These are phyloP conservation scores for Piloderma croceum DNA, from an alignment of 768 basidiomycete genomes.

Conservation along the genomic window DNA sequence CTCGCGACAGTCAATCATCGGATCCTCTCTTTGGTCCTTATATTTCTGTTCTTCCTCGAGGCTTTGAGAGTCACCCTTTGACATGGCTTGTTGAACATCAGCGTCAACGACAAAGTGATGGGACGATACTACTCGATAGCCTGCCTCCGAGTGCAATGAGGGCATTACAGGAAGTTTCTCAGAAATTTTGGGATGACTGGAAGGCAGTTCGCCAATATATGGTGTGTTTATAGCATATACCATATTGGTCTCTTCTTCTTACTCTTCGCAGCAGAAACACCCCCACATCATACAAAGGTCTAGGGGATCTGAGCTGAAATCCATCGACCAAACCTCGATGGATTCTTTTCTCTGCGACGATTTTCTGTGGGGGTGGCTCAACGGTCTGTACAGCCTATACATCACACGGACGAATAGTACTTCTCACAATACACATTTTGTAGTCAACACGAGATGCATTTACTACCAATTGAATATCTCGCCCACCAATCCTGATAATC, in stretches of 20 bases:
- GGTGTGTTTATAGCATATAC: conserved; percentile 34
- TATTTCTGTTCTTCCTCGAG: conserved; percentile 66
- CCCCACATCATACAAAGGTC: too few species aligned
- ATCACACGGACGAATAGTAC: conserved; percentile 7
- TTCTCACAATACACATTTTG: conserved; percentile 5
- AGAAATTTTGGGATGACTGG: conserved; percentile 59
- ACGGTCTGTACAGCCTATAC: conserved; percentile 45
- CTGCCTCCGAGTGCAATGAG: conserved; percentile 45
- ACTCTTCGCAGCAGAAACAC: too few species aligned
- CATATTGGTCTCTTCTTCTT: too few species aligned
- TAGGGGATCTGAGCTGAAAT: too few species aligned
- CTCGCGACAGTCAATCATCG: conserved; percentile 31
- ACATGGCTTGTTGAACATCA: conserved; percentile 51
- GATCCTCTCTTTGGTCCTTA: conserved; percentile 70
- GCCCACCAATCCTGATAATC: conserved; percentile 59
- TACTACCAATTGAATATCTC: conserved; percentile 54
- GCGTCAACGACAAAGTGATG: conserved; percentile 10
- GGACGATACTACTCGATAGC: conserved; percentile 29
- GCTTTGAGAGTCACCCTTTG: conserved; percentile 80
- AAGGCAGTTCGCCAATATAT: conserved; percentile 40
- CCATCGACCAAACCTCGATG: too few species aligned
- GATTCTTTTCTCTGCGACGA: conserved; percentile 22
- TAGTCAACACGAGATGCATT: conserved; percentile 91
- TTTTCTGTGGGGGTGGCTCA: conserved; percentile 90
- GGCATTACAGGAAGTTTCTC: conserved; percentile 38